These are phyloP conservation scores for Xerocomus nothofagi DNA, from an alignment of 1,284 basidiomycete species.

Conservation along the genomic window DNA sequence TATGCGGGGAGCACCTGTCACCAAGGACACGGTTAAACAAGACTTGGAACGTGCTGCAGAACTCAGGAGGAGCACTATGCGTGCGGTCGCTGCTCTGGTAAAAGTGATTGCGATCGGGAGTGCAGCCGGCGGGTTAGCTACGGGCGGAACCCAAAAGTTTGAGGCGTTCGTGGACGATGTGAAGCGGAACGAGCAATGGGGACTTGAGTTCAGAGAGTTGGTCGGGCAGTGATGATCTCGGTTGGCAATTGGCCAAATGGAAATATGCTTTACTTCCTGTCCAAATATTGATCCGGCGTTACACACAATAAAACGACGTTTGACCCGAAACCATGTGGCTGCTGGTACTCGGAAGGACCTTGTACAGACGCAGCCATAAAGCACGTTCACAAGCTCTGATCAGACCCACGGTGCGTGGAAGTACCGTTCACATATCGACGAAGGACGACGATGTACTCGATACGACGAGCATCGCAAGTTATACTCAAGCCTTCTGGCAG, in stretches of 20 bases:
- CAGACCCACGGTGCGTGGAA: not conserved
- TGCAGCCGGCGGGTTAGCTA: constrained; percentile 56
- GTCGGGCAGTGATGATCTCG: constrained; percentile 25
- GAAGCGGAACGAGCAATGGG: constrained; percentile 64
- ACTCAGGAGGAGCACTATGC: constrained; percentile 83
- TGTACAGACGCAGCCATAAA: not conserved
- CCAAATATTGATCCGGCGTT: too few relatives aligned
- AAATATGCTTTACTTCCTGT: not conserved
- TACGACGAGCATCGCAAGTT: constrained; percentile 14
- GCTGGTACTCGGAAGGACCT: constrained; percentile 20
- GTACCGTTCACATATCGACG: too few relatives aligned
- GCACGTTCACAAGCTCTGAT: not conserved
- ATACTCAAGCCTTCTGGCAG: not conserved
- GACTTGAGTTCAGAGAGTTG: constrained; percentile 66
- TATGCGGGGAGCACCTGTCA: constrained; percentile 88
- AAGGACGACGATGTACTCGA: constrained; percentile 11
- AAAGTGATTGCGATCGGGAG: constrained; percentile 57
- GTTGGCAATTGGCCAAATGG: not conserved
- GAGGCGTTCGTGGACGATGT: constrained; percentile 74
- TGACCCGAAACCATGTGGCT: not conserved
- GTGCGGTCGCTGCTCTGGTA: constrained; percentile 84
- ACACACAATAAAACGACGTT: not conserved
- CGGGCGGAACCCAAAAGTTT: constrained; percentile 49
- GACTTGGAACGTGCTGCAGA: constrained; percentile 94
- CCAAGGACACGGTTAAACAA: constrained; percentile 96